phyloP scores from a whole-genome alignment of 495 filamentous ascomycete species.

The Hapsidospora chrysogenum region DNA sequence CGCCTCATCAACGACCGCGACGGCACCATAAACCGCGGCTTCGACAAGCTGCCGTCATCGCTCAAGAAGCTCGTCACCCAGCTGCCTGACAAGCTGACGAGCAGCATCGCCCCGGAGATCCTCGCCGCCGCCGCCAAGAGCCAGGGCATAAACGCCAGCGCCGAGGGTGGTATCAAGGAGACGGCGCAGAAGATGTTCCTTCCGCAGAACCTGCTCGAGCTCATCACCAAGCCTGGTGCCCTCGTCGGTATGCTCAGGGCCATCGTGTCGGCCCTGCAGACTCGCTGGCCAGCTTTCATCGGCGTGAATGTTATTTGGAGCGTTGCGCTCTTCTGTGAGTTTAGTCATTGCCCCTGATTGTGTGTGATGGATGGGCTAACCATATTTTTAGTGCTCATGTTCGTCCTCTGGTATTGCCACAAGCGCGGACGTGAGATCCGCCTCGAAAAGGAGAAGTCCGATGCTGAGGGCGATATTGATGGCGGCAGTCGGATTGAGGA shows the following conservation, averaged over 20 bases:
- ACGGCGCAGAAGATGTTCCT: slow-evolving; percentile 21
- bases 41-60: slow-evolving; percentile 56
- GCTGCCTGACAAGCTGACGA: slow-evolving; percentile 67
- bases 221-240: slow-evolving; percentile 76
- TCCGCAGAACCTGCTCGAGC: slow-evolving; percentile 41
- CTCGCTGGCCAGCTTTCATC: slow-evolving; percentile 71
- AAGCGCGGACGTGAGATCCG: slow-evolving; percentile 78
- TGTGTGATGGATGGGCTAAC: not conserved
- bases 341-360: not conserved
- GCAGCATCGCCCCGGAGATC: slow-evolving; percentile 59
- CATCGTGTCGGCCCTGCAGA: slow-evolving; percentile 69
- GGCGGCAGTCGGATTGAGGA: slow-evolving; percentile 13
- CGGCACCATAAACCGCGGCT: slow-evolving; percentile 56
- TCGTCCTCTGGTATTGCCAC: slow-evolving; percentile 94
- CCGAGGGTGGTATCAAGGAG: slow-evolving; percentile 11
- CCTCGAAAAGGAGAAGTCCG: slow-evolving; percentile 44
- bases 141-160: slow-evolving; percentile 37
- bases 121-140: slow-evolving; percentile 58
- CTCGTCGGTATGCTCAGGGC: slow-evolving; percentile 66
- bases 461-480: slow-evolving; percentile 5
- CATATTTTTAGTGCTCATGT: slow-evolving; percentile 48
- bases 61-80: slow-evolving; percentile 78
- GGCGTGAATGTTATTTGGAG: slow-evolving; percentile 77
- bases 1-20: slow-evolving; percentile 67
- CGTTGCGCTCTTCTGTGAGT: slow-evolving; percentile 66